Percentiles rank a stretch among this genome's conserved stretches.
These are phyloP conservation scores for Hymenoscyphus repandus DNA, from an alignment of 2,329 filamentous ascomycete genomes.

Conservation along the genomic window DNA sequence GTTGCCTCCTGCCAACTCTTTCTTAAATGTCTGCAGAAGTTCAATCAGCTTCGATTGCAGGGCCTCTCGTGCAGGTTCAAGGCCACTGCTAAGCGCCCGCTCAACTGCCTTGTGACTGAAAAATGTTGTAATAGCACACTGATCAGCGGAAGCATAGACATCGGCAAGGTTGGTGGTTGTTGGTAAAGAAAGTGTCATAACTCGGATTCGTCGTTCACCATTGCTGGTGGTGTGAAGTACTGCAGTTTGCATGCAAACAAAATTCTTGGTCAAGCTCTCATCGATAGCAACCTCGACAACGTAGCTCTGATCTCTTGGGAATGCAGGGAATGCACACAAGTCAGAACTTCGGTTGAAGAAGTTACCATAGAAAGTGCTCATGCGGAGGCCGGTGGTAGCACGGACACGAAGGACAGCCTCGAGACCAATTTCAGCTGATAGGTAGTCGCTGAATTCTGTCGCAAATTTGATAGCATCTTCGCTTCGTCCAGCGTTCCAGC, in stretches of 20 bases:
- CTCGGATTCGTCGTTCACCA: constrained; percentile 89
- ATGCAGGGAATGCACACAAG: constrained; percentile 94
- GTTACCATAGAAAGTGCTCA: constrained; percentile 98
- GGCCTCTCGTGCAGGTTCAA: constrained; percentile 87
- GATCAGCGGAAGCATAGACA: constrained; percentile 90
- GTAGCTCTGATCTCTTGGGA: constrained; percentile 94
- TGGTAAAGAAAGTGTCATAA: constrained; percentile 87
- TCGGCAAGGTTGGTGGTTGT: constrained; percentile 89
- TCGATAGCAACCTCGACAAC: constrained; percentile 98
- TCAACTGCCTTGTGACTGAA: constrained; percentile 98
- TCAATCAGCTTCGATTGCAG: constrained; percentile 89
- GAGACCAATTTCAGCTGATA: constrained; percentile 93
- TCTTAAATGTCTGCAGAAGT: constrained; percentile 90
- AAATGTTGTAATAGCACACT: constrained; percentile 86
- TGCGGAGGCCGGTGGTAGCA: constrained; percentile 87
- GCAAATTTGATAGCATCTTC: constrained; percentile 99
- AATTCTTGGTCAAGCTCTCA: constrained; percentile 84
- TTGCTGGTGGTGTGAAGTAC: constrained; percentile 98
- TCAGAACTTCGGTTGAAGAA: constrained; percentile 99
- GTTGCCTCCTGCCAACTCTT: constrained; percentile 91
- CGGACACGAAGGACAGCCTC: constrained; percentile 94
- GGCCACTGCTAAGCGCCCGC: constrained; percentile 73
- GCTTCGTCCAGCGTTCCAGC: constrained; percentile 85
- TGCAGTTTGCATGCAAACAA: constrained; percentile 88
- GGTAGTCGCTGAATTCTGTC: constrained; percentile 90